These are phyloP conservation scores for Citrus glauca DNA, from an alignment of 345 rosid species.

Conservation along the genomic window DNA sequence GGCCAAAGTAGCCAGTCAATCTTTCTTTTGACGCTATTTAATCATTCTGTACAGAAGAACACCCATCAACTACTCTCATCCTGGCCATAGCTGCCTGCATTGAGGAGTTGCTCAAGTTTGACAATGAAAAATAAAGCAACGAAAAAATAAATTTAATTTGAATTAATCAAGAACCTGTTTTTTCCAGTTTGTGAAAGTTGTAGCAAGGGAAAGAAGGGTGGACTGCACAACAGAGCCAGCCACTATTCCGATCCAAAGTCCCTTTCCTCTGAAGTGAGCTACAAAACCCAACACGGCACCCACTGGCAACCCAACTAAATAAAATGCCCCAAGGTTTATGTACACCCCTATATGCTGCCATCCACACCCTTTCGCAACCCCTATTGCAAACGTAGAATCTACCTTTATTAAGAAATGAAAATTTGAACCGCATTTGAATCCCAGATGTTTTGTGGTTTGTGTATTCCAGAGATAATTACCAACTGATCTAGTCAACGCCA, in stretches of 20 bases:
- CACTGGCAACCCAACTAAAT: conserved; percentile 33
- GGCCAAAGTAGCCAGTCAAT: neutral
- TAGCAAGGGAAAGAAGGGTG: conserved; percentile 13
- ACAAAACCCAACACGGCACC: conserved; percentile 25
- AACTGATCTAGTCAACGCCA: too few relatives aligned
- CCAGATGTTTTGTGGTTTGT: too few relatives aligned
- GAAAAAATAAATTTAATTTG: neutral
- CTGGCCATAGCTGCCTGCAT: conserved; percentile 24
- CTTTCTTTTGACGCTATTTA: neutral
- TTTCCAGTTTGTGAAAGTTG: conserved; percentile 28
- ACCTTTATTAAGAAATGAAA: neutral
- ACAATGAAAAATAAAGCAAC: neutral
- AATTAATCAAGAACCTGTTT: conserved; percentile 26
- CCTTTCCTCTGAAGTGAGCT: conserved; percentile 27
- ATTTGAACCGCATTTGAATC: neutral
- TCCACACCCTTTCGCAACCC: conserved; percentile 42
- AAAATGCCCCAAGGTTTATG: conserved; percentile 32
- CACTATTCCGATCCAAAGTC: conserved; percentile 39
- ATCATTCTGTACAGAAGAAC: neutral
- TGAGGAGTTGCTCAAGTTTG: neutral
- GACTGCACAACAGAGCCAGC: conserved; percentile 34
- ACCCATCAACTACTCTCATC: conserved; percentile 4
- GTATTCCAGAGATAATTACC: too few relatives aligned
- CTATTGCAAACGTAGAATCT: conserved; percentile 4
- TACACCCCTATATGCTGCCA: conserved; percentile 37